A percentile compares a stretch with the other conserved stretches of the same genome.
phyloP scores from a whole-genome alignment of 768 basidiomycete species.

The Cubamyces sp. region DNA sequence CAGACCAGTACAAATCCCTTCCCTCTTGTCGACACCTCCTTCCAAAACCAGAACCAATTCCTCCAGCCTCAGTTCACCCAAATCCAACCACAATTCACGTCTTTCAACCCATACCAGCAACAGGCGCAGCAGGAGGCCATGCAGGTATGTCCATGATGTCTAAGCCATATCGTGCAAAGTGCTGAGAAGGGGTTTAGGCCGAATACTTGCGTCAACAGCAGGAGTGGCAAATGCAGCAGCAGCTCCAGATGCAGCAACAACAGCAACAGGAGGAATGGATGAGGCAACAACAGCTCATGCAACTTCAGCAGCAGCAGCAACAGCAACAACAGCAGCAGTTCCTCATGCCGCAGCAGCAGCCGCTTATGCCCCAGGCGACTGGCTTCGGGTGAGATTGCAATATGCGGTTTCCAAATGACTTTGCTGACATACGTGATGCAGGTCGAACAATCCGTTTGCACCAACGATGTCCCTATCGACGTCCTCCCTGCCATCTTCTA shows the following conservation, averaged over 20 bases:
- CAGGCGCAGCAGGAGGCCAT: conserved; percentile 90
- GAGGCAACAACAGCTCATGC: conserved; percentile 55
- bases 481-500: conserved; percentile 39
- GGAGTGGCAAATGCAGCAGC: conserved; percentile 74
- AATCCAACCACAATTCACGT: conserved; percentile 84
- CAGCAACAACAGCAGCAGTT: conserved; percentile 56
- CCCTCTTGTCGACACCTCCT: conserved; percentile 62
- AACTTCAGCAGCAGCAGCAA: conserved; percentile 61
- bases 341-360: conserved; percentile 49
- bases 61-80: conserved; percentile 80
- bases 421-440: conserved; percentile 38
- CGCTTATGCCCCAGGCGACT: conserved; percentile 62
- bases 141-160: conserved; percentile 46
- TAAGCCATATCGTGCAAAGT: not conserved
- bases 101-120: conserved; percentile 94
- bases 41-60: conserved; percentile 44
- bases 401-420: not conserved
- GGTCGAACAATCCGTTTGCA: conserved; percentile 97
- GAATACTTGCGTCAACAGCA: conserved; percentile 57
- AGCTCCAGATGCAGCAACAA: conserved; percentile 47
- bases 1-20: conserved; percentile 54
- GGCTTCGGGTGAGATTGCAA: conserved; percentile 64
- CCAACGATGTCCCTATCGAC: conserved; percentile 38
- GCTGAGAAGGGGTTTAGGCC: conserved; percentile 34
- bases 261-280: conserved; percentile 51